phyloP scores from a whole-genome alignment of 495 filamentous ascomycete genomes.

The Daldinia loculata region DNA sequence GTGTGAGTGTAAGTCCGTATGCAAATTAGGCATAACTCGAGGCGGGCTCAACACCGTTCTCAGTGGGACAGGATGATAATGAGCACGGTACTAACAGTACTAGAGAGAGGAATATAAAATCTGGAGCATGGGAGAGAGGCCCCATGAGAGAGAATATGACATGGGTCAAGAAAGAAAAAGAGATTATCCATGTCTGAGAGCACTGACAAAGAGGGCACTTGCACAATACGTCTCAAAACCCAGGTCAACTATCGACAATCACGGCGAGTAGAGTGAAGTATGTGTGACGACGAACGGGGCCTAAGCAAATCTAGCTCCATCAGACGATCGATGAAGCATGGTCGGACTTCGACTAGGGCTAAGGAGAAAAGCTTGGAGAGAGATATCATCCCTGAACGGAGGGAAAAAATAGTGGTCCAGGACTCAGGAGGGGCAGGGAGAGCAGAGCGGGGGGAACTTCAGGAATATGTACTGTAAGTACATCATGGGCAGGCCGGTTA shows the following conservation, averaged over 20 bases:
- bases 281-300: slow-evolving; percentile 44
- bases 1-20: slow-evolving; percentile 31
- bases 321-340: slow-evolving; percentile 46
- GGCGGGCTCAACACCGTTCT: slow-evolving; percentile 27
- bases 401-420: slow-evolving; percentile 30
- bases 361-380: slow-evolving; percentile 38
- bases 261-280: slow-evolving; percentile 17
- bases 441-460: slow-evolving; percentile 14
- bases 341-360: slow-evolving; percentile 41
- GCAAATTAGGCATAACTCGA: slow-evolving; percentile 40
- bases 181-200: slow-evolving; percentile 44
- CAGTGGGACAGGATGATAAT: slow-evolving; percentile 26
- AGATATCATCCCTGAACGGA: slow-evolving; percentile 40
- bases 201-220: slow-evolving; percentile 34
- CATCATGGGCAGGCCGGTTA: slow-evolving; percentile 25
- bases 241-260: slow-evolving; percentile 32
- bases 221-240: slow-evolving; percentile 42
- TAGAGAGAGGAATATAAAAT: slow-evolving; percentile 31
- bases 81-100: slow-evolving; percentile 19
- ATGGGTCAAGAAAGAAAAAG: slow-evolving; percentile 29
- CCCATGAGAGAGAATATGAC: slow-evolving; percentile 18
- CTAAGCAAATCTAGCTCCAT: slow-evolving; percentile 44
- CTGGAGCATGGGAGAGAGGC: slow-evolving; percentile 25
- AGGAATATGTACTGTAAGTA: not conserved
- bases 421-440: slow-evolving; percentile 15